These are phyloP conservation scores for Phytopythium helicoides DNA, from an alignment of 352 stramenopile genomes.

Conservation along the genomic window DNA sequence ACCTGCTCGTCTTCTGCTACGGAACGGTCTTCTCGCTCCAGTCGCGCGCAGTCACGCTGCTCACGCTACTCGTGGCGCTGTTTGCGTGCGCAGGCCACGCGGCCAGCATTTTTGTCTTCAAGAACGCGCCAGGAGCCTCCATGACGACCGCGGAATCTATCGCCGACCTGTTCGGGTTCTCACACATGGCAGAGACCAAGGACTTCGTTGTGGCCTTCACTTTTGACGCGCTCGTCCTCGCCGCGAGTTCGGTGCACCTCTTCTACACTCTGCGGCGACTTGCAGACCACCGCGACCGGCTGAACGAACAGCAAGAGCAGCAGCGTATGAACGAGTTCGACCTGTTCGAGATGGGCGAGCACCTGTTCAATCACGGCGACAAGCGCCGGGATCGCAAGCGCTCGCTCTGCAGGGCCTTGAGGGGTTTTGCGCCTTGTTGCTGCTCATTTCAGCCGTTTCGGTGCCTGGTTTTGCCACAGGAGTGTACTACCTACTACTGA, in stretches of 20 bases:
- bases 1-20: conserved; percentile 67
- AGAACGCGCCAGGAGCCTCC: not conserved
- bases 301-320: conserved; percentile 23
- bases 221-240: conserved; percentile 59
- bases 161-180: conserved; percentile 43
- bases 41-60: conserved; percentile 37
- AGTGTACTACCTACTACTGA: conserved; percentile 56
- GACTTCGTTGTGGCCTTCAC: conserved; percentile 48
- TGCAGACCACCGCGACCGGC: conserved; percentile 1
- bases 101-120: conserved; percentile 24
- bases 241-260: conserved; percentile 54
- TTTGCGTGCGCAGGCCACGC: conserved; percentile 43
- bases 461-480: conserved; percentile 54
- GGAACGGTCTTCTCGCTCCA: conserved; percentile 65
- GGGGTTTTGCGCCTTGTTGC: conserved; percentile 38
- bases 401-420: conserved; percentile 37
- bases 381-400: conserved; percentile 20
- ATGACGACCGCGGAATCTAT: conserved; percentile 11
- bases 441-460: conserved; percentile 61
- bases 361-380: conserved; percentile 32
- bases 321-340: conserved; percentile 37
- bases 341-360: conserved; percentile 55
- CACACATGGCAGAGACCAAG: conserved; percentile 23
- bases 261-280: conserved; percentile 58
- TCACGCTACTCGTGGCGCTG: conserved; percentile 47